These are phyloP conservation scores for Coemansia sp. DNA, from an alignment of 192 early-diverging fungal genomes.

Conservation along the genomic window DNA sequence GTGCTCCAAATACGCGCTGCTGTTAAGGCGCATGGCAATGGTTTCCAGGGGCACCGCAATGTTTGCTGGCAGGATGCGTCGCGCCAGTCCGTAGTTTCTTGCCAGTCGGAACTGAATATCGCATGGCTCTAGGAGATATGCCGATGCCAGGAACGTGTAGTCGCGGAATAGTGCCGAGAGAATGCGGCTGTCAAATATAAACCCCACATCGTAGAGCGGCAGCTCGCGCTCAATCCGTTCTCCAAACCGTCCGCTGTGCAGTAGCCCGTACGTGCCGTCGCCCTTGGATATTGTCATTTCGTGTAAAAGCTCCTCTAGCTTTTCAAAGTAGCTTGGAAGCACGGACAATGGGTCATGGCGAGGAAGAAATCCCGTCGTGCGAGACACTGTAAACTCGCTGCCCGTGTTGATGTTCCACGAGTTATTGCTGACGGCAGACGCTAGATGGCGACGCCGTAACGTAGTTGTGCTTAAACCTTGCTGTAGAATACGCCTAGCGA, in stretches of 20 bases:
- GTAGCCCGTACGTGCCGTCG: constrained; percentile 69
- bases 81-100: constrained; percentile 74
- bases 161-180: constrained; percentile 79
- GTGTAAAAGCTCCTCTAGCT: constrained; percentile 65
- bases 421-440: background rate
- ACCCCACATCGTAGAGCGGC: constrained; percentile 67
- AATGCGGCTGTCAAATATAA: constrained; percentile 66
- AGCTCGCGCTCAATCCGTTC: constrained; percentile 68
- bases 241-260: constrained; percentile 76
- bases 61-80: constrained; percentile 67
- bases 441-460: background rate
- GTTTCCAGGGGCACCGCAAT: constrained; percentile 74
- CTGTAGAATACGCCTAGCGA: background rate
- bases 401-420: constrained; percentile 27
- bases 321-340: constrained; percentile 66
- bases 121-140: constrained; percentile 87
- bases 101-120: constrained; percentile 70
- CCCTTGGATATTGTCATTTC: constrained; percentile 70
- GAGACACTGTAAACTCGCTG: constrained; percentile 50
- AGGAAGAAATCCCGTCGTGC: constrained; percentile 55
- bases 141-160: constrained; percentile 81
- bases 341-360: constrained; percentile 63
- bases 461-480: too few species aligned
- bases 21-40: constrained; percentile 65
- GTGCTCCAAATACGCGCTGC: constrained; percentile 77